A percentile compares a stretch with the other conserved stretches of the same genome.
Evolutionary conservation across 202 grass and related monocot genomes (phyloP).

Genomic region (Panicum virgatum): DNA sequence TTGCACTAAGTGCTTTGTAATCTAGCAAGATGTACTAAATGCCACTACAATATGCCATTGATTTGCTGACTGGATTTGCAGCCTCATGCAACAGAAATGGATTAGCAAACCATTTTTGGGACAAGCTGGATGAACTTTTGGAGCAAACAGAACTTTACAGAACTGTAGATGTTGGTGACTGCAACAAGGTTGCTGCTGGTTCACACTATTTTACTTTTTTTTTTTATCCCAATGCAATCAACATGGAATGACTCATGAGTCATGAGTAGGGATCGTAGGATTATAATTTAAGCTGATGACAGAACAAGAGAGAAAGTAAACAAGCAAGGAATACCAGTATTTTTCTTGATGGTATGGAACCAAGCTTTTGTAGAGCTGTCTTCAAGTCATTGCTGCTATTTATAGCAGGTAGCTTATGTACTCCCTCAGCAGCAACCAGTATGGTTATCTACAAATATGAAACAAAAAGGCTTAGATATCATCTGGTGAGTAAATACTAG

Average conservation of each 20-base stretch:
- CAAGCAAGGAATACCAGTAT: slow-evolving; percentile 61
- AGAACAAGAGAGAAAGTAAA: slow-evolving; percentile 21
- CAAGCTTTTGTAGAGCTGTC: slow-evolving; percentile 78
- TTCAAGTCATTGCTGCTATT: slow-evolving; percentile 86
- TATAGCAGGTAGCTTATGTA: slow-evolving; percentile 81
- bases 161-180: slow-evolving; percentile 6
- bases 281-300: not conserved
- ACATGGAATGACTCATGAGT: not conserved
- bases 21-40: slow-evolving; percentile 3
- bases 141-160: not conserved
- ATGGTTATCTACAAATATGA: slow-evolving; percentile 68
- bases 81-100: not conserved
- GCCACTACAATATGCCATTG: not conserved
- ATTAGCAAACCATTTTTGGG: not conserved
- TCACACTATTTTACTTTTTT: not conserved
- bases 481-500: not conserved
- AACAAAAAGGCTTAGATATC: slow-evolving; percentile 9
- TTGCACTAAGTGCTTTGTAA: not conserved
- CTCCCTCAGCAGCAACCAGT: slow-evolving; percentile 88
- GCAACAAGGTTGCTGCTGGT: not conserved
- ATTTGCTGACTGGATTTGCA: not conserved
- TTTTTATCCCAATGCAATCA: not conserved
- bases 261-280: not conserved
- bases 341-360: slow-evolving; percentile 84
- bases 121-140: not conserved